Conservation (phyloP, 176 grass and related monocot species). For the Aegilops sharonensis region DNA sequence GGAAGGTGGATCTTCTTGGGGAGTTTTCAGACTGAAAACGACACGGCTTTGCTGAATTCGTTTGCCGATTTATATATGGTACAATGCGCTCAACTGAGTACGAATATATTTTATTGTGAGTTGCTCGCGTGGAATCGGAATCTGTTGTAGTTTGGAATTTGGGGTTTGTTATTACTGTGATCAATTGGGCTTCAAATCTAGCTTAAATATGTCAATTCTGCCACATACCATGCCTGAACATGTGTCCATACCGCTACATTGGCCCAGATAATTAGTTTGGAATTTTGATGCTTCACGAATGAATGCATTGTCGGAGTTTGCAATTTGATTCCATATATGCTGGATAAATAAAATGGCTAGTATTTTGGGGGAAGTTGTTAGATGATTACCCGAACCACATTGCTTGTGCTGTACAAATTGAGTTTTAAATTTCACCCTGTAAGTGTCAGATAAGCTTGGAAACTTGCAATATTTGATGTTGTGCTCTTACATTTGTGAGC, state of each 20-base stretch:
- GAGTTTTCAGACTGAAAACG: background rate
- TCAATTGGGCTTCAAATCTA: conserved; percentile 9
- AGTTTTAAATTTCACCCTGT: background rate
- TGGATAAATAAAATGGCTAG: background rate
- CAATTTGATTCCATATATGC: background rate
- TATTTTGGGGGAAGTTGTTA: background rate
- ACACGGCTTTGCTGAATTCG: background rate
- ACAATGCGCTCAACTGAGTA: background rate
- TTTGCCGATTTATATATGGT: background rate
- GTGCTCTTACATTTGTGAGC: conserved; percentile 27
- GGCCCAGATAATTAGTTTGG: background rate
- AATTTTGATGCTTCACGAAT: background rate
- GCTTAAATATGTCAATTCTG: background rate
- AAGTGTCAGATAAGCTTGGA: background rate
- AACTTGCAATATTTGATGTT: conserved; percentile 9
- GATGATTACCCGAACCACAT: background rate
- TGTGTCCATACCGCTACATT: background rate
- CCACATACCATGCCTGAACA: background rate
- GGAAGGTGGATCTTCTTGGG: background rate
- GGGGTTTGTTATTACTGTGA: background rate
- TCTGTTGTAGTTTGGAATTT: background rate
- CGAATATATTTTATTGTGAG: background rate
- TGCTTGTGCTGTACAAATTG: background rate
- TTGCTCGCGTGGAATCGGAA: background rate
- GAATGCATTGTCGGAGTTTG: background rate